A percentile compares a stretch with the other conserved stretches of the same genome.
Conservation (phyloP, 2,329 filamentous ascomycete genomes). For the Diaporthe humulicola region DNA sequence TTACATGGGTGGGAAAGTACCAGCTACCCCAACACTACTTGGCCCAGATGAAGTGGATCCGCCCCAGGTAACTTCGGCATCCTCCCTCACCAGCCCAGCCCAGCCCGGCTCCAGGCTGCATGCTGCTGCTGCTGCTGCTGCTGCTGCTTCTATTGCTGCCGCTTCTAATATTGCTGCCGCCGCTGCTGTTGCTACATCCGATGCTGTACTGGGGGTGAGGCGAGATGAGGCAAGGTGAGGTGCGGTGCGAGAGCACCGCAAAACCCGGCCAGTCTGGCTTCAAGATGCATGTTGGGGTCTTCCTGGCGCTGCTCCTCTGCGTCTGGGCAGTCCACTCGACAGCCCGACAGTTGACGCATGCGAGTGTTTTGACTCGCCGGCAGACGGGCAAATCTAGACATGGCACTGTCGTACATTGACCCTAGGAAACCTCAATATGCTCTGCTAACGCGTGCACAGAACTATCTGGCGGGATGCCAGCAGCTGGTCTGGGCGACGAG, state of each 20-base stretch:
- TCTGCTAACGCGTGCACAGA: conserved; percentile 22
- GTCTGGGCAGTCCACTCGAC: conserved; percentile 17
- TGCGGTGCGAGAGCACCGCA: neutral
- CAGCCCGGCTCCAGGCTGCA: conserved; percentile 35
- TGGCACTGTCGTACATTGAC: conserved; percentile 15
- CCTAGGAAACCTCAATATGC: conserved; percentile 6
- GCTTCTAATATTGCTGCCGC: conserved; percentile 14
- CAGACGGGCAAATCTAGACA: conserved; percentile 16
- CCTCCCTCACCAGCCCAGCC: conserved; percentile 35
- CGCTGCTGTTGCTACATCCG: neutral
- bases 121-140: conserved; percentile 1
- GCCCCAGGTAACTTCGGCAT: conserved; percentile 39
- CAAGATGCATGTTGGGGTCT: neutral
- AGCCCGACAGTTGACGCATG: conserved; percentile 15
- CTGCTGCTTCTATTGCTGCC: neutral
- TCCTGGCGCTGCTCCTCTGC: conserved; percentile 1
- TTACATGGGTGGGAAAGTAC: conserved; percentile 10
- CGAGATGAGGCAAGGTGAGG: neutral
- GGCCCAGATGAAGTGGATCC: neutral
- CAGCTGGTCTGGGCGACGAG: conserved; percentile 5
- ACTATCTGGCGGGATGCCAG: conserved; percentile 18
- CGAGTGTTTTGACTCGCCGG: conserved; percentile 20
- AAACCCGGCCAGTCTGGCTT: neutral
- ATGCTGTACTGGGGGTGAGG: neutral
- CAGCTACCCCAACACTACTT: conserved; percentile 7